Percentiles rank a stretch among this genome's conserved stretches.
phyloP scores from a whole-genome alignment of 768 basidiomycete species.

The Kwoniella newhampshirensis region DNA sequence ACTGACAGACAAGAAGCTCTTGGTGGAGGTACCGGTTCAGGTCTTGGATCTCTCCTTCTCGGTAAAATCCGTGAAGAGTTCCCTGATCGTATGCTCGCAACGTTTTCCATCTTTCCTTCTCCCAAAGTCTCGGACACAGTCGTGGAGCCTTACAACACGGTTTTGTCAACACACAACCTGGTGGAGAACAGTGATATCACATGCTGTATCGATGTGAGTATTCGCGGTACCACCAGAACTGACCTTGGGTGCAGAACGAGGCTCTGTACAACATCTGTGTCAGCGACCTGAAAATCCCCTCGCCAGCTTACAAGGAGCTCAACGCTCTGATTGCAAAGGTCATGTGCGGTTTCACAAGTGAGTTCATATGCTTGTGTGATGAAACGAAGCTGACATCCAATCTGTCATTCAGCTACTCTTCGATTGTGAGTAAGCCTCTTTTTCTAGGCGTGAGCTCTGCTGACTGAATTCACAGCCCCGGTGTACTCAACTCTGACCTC shows the following conservation, averaged over 20 bases:
- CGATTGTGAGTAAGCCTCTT: constrained; percentile 33
- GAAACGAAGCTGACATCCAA: constrained; percentile 7
- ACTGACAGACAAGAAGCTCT: constrained; percentile 26
- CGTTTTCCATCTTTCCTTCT: constrained; percentile 51
- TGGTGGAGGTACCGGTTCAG: constrained; percentile 52
- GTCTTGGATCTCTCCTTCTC: constrained; percentile 48
- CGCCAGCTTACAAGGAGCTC: constrained; percentile 51
- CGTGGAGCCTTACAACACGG: constrained; percentile 53
- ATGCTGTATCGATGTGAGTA: constrained; percentile 47
- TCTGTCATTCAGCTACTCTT: constrained; percentile 29
- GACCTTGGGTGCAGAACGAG: constrained; percentile 48
- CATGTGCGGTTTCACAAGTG: constrained; percentile 86
- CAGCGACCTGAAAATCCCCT: constrained; percentile 46
- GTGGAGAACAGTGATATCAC: constrained; percentile 52
- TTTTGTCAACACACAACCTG: constrained; percentile 49
- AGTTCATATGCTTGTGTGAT: constrained; percentile 9
- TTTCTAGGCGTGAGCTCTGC: background rate
- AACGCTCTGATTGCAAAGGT: constrained; percentile 76
- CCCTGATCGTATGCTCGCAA: constrained; percentile 52
- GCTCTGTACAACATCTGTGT: constrained; percentile 54
- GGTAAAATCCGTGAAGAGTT: constrained; percentile 52
- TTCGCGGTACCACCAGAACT: background rate
- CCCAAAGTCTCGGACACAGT: constrained; percentile 54
- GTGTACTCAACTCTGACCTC: constrained; percentile 53
- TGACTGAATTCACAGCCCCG: constrained; percentile 39